Evolutionary conservation across 345 rosid species (phyloP).

Genomic region (Populus tremula): DNA sequence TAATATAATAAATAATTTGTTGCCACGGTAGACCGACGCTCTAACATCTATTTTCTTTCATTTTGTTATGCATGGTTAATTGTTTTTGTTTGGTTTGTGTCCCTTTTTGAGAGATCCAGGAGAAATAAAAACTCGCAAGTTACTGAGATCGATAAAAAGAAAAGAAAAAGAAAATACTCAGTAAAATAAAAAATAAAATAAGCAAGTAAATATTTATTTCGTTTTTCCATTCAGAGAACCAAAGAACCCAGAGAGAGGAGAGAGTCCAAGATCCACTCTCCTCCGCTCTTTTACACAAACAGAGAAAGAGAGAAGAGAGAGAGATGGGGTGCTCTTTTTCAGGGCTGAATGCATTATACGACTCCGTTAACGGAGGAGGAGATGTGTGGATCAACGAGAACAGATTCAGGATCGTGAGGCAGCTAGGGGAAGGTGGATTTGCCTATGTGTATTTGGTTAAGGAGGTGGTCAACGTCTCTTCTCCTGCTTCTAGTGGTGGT

Average conservation of each 20-base stretch:
- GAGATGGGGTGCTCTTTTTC: constrained; percentile 89
- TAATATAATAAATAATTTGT: too few relatives aligned
- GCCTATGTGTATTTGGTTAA: constrained; percentile 83
- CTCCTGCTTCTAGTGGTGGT: constrained; percentile 37
- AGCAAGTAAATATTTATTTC: not conserved
- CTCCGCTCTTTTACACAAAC: not conserved
- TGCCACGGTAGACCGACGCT: too few relatives aligned
- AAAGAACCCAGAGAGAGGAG: not conserved
- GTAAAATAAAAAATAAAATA: not conserved
- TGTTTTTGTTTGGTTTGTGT: too few relatives aligned
- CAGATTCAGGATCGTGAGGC: constrained; percentile 79
- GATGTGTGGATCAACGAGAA: constrained; percentile 99
- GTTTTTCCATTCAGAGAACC: not conserved
- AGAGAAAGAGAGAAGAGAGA: not conserved
- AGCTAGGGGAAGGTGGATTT: constrained; percentile 98
- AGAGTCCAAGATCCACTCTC: not conserved
- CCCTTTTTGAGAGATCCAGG: not conserved
- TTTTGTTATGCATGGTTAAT: too few relatives aligned
- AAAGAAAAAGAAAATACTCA: too few relatives aligned
- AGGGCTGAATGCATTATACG: constrained; percentile 90
- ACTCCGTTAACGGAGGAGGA: constrained; percentile 81
- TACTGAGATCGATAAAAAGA: not conserved
- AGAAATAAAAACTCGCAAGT: too few relatives aligned
- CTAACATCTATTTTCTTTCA: too few relatives aligned
- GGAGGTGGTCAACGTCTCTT: constrained; percentile 57